Evolutionary conservation across 2,329 filamentous ascomycete genomes (phyloP).

Genomic region (Rosellinia necatrix): DNA sequence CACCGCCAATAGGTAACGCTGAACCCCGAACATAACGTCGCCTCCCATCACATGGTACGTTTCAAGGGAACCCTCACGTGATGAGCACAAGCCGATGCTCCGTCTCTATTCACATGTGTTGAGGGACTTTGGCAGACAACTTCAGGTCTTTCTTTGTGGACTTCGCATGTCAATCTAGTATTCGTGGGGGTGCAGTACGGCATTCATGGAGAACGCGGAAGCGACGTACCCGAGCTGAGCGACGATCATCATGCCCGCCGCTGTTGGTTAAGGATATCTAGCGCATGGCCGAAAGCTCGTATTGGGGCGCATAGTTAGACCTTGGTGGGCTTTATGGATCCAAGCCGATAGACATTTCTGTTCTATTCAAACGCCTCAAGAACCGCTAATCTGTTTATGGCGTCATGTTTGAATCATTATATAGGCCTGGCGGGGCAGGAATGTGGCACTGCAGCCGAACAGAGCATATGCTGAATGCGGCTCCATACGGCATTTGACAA

Average conservation of each 20-base stretch:
- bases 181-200: no score
- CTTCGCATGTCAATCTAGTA: no score
- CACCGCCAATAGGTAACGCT: neutral
- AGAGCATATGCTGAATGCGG: neutral
- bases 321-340: neutral
- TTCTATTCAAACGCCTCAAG: neutral
- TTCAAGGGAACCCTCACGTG: constrained; percentile 6
- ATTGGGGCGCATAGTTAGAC: neutral
- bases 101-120: neutral
- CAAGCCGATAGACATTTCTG: no score
- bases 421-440: neutral
- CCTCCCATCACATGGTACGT: neutral
- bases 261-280: neutral
- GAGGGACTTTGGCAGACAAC: neutral
- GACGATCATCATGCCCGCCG: neutral
- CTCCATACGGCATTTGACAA: neutral
- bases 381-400: neutral
- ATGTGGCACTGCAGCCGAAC: neutral
- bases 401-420: neutral
- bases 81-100: neutral
- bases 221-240: neutral
- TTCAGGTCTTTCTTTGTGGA: no score
- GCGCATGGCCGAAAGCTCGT: neutral
- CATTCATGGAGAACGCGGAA: neutral
- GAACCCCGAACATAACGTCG: neutral